A percentile compares a stretch with the other conserved stretches of the same genome.
Conservation (phyloP, 1,284 basidiomycete species). For the Porogramme epimiltina region DNA sequence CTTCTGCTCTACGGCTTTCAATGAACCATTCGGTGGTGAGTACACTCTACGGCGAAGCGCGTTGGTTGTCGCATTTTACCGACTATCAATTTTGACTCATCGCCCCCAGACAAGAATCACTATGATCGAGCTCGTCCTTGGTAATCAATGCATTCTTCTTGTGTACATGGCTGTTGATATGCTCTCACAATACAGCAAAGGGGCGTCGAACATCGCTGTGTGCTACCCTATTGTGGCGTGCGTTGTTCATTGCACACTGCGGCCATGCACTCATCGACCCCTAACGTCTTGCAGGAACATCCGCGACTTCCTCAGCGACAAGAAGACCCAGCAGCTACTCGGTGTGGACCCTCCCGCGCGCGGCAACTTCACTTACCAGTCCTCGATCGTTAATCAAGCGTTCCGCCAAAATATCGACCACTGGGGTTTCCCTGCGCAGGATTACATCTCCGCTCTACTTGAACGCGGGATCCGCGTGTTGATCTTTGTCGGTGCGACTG, state of each 20-base stretch:
- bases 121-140: conserved; percentile 24
- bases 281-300: conserved; percentile 45
- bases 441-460: conserved; percentile 70
- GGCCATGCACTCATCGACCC: background rate
- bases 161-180: background rate
- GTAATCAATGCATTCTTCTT: conserved; percentile 1
- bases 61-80: background rate
- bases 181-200: conserved; percentile 15
- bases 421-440: conserved; percentile 42
- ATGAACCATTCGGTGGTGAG: conserved; percentile 15
- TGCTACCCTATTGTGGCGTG: conserved; percentile 32
- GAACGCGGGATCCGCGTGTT: conserved; percentile 75
- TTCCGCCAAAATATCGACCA: conserved; percentile 44
- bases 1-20: conserved; percentile 36
- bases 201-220: conserved; percentile 17
- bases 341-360: conserved; percentile 54
- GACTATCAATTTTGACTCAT: background rate
- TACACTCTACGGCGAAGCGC: background rate
- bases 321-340: conserved; percentile 51
- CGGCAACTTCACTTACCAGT: conserved; percentile 52
- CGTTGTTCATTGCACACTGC: background rate
- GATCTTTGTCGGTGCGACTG: conserved; percentile 74
- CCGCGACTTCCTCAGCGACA: conserved; percentile 53
- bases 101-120: conserved; percentile 8
- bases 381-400: conserved; percentile 39